These are phyloP conservation scores for Thuja plicata DNA, from an alignment of 83 land plant genomes.

Conservation along the genomic window DNA sequence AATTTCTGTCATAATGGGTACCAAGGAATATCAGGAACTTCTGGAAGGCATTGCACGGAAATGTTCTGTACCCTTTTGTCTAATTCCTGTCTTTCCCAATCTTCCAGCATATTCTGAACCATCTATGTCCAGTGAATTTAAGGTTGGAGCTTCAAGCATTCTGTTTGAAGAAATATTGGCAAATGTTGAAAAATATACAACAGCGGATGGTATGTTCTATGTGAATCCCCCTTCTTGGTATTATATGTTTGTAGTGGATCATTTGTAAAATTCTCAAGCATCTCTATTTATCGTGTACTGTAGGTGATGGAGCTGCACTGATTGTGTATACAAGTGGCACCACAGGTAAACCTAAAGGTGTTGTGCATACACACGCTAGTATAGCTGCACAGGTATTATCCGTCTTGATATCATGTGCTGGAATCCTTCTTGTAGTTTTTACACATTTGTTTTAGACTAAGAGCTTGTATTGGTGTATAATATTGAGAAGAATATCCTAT, in stretches of 20 bases:
- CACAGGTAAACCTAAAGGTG: slow-evolving; percentile 99
- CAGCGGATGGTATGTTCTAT: slow-evolving; percentile 21
- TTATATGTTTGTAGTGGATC: neutral
- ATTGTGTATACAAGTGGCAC: slow-evolving; percentile 98
- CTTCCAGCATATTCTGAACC: slow-evolving; percentile 16
- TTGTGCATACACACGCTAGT: slow-evolving; percentile 88
- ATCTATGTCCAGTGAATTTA: neutral
- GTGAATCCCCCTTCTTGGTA: neutral
- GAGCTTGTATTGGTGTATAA: neutral
- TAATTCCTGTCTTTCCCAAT: slow-evolving; percentile 64
- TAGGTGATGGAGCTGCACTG: slow-evolving; percentile 79
- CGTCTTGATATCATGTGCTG: slow-evolving; percentile 13
- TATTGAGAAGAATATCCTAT: neutral
- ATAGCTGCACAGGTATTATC: slow-evolving; percentile 76
- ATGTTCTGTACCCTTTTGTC: slow-evolving; percentile 58
- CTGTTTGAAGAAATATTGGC: slow-evolving; percentile 20
- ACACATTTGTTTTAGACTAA: neutral
- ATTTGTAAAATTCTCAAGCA: neutral
- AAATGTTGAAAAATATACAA: slow-evolving; percentile 19
- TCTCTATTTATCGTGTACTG: slow-evolving; percentile 10
- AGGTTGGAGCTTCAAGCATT: neutral
- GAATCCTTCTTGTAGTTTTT: neutral
- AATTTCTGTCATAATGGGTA: slow-evolving; percentile 71
- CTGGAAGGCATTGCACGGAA: slow-evolving; percentile 68
- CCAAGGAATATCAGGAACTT: slow-evolving; percentile 66